Conservation (phyloP, 768 basidiomycete species). For the Leccinum barrowsii region DNA sequence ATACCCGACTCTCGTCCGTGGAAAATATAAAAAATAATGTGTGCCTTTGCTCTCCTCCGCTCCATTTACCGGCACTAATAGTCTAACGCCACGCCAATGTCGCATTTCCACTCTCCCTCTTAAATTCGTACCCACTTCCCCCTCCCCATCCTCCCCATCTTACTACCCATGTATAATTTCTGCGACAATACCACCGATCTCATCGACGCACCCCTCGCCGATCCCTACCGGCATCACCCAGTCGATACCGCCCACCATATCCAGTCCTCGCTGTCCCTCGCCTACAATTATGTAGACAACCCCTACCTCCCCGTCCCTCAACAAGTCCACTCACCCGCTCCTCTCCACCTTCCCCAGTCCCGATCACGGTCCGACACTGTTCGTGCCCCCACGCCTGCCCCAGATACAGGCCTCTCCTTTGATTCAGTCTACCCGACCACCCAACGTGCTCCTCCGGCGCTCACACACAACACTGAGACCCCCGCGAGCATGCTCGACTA, state of each 20-base stretch:
- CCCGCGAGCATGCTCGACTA: constrained; percentile 17
- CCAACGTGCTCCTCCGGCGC: neutral
- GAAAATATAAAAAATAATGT: neutral
- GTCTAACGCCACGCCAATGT: constrained; percentile 1
- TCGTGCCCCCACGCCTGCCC: constrained; percentile 8
- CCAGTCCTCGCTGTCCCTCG: constrained; percentile 2
- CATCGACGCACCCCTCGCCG: constrained; percentile 7
- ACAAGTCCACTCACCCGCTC: neutral
- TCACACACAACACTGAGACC: neutral
- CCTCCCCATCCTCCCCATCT: neutral
- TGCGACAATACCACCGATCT: constrained; percentile 4
- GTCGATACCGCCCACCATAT: neutral
- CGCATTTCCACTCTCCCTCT: neutral
- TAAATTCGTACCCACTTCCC: constrained; percentile 1
- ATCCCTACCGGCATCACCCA: neutral
- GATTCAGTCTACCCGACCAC: constrained; percentile 11
- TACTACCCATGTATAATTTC: constrained; percentile 11
- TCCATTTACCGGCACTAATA: neutral
- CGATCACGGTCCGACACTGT: neutral
- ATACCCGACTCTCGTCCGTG: constrained; percentile 9
- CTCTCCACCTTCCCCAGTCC: neutral
- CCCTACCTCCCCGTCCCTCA: constrained; percentile 2
- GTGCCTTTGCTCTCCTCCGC: neutral
- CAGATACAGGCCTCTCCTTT: constrained; percentile 2
- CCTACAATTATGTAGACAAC: constrained; percentile 15